Conservation (phyloP, 2,329 filamentous ascomycete genomes). For the Lachnellula hyalina region DNA sequence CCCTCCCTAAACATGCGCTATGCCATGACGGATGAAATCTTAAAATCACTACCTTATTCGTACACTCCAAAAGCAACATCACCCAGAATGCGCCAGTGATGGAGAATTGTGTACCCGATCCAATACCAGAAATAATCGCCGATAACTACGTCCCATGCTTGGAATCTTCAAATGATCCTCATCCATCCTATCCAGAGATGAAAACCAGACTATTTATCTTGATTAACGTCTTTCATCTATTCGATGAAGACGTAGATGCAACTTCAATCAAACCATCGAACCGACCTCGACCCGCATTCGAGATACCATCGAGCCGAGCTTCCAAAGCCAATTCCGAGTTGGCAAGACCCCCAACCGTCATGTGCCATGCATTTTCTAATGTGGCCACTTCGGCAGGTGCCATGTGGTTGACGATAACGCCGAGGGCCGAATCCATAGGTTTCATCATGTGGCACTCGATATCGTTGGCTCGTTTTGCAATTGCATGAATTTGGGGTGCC, state of each 20-base stretch:
- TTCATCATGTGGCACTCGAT: conserved; percentile 30
- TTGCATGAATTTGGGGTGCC: conserved; percentile 7
- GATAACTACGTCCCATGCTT: too few relatives aligned
- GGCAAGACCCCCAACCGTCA: conserved; percentile 18
- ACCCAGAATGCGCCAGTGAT: too few relatives aligned
- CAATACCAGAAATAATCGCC: too few relatives aligned
- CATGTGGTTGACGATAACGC: conserved; percentile 25
- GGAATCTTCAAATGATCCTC: too few relatives aligned
- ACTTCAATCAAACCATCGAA: conserved; percentile 27
- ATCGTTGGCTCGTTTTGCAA: conserved; percentile 22
- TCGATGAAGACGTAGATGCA: background rate
- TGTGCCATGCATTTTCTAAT: conserved; percentile 25
- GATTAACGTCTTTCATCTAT: background rate
- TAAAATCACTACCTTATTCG: too few relatives aligned
- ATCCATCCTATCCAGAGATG: background rate
- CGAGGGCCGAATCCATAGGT: conserved; percentile 21
- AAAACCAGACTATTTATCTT: background rate
- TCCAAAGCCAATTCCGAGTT: conserved; percentile 12
- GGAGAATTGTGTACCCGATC: too few relatives aligned
- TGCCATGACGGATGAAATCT: background rate
- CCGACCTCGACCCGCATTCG: conserved; percentile 22
- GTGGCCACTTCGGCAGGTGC: conserved; percentile 15
- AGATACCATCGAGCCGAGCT: conserved; percentile 23
- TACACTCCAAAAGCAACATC: too few relatives aligned
- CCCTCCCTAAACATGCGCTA: conserved; percentile 2